Conservation (phyloP, 805 yeast genomes). For the Dipodascopsis tothii region DNA sequence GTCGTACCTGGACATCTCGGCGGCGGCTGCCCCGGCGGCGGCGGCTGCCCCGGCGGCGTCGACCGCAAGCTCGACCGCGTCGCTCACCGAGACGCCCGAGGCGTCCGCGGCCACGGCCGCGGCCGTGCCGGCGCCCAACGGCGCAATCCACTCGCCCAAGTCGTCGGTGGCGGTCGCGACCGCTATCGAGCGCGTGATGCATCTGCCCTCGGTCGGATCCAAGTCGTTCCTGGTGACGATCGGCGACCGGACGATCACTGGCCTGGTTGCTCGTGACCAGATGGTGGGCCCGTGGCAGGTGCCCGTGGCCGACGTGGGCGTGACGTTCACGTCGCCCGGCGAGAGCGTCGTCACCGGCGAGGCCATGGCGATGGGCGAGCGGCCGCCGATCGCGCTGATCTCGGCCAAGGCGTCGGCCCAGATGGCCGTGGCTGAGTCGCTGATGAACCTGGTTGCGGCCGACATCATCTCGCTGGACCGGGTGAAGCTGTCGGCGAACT, state of each 20-base stretch:
- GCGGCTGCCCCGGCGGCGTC: neutral
- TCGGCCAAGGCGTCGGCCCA: slow-evolving; percentile 87
- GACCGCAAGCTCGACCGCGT: neutral
- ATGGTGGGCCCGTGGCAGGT: slow-evolving; percentile 99
- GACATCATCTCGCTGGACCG: slow-evolving; percentile 67
- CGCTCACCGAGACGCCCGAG: neutral
- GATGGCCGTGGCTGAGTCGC: slow-evolving; percentile 91
- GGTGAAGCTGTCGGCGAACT: slow-evolving; percentile 87
- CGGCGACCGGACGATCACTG: slow-evolving; percentile 97
- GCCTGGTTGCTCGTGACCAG: slow-evolving; percentile 93
- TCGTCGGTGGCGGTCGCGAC: slow-evolving; percentile 39
- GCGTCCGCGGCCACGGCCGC: neutral
- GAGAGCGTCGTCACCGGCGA: slow-evolving; percentile 80
- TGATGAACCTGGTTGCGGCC: slow-evolving; percentile 82
- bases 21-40: slow-evolving; percentile 12
- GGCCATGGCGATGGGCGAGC: slow-evolving; percentile 95
- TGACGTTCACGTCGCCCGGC: slow-evolving; percentile 84
- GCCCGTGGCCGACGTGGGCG: slow-evolving; percentile 97
- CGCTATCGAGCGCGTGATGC: slow-evolving; percentile 74
- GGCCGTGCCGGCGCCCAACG: slow-evolving; percentile 3
- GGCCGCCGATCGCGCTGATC: slow-evolving; percentile 81
- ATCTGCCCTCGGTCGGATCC: slow-evolving; percentile 89
- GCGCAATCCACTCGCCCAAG: slow-evolving; percentile 6
- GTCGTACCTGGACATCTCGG: slow-evolving; percentile 21
- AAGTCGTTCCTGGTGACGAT: slow-evolving; percentile 93